Base-by-base conservation (phyloP, 2,329 filamentous ascomycete genomes). In the Lizonia empirigonia region DNA sequence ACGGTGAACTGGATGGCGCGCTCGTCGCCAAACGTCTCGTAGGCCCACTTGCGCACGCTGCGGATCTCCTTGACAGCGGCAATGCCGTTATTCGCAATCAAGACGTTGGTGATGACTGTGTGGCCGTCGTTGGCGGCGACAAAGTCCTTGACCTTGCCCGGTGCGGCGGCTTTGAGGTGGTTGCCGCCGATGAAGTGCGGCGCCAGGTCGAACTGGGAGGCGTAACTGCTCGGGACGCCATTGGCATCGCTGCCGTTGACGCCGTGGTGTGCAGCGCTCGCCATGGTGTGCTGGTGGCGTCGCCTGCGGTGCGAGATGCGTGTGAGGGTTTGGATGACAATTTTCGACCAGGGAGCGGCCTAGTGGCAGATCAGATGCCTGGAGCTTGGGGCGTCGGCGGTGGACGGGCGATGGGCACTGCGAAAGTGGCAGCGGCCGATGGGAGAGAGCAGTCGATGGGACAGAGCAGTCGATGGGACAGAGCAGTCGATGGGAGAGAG, bases 11-110 rank as follows among this genome's bases (percentile, higher is more conserved):
- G 92, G 72, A 99, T 97, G 67, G 93, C 94, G 71, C 89, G 86
- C 82, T 99, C 94, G 78, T 99, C 92, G 79, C 94, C 93, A 74
- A 99, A 99, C 7, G 90, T 96, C 80, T 99, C 94, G 86, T 99
- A 99, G 56, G 94, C 94, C 94, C 94, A 99, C 92, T 97, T 99
- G 77, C 94, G 89, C 72, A 99, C 93, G 53, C 93, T 97, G 76
- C 94, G 87, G 74, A 99, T 99, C 78, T 99, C 94, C 79, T 99
- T 99, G 76, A 99, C 94, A 72, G 94, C 94, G 42, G 94, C 94
- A 76, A 99, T 99, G 83, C 94, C 94, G 80, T 99, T 99, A 82
- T 99, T 99, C 74, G 94, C 94, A 77, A 99, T 99, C 60, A 99
- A 84, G 77, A 97, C 94, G 74, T 92, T 97, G 70, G 91, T 96